Base-by-base conservation (phyloP, 495 filamentous ascomycete genomes). In the Podospora pseudoanserina region DNA sequence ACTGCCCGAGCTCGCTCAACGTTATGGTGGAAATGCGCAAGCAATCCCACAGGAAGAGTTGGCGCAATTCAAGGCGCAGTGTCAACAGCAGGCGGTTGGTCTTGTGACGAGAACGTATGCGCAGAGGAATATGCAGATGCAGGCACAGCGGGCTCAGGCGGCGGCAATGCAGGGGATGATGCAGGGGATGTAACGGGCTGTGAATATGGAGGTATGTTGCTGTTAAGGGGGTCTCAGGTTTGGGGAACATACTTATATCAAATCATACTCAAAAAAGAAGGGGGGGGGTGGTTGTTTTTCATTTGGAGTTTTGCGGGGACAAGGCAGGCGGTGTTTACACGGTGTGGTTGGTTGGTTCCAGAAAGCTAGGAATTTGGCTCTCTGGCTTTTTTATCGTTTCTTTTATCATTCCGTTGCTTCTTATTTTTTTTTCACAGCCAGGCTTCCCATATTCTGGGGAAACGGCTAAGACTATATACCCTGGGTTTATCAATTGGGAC, bases 401-500 rank as follows among this genome's bases (percentile, higher is more conserved):
- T 23, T 23, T 34, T 53, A 26, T 44, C 27, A 18, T 27, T 32
- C 30, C 30, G 7, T 58, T 49, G 23, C 28, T 26, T 60, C n/a
- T 23, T 27, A 49, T 18, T 23, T 5, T 18, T 18, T 7, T 61
- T 32, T 28, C 15, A 13, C 39, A 49, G 39, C 39, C 39, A 11
- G 9, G 23, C 23, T 23, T 23, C 39, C 39, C 39, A 11, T 49
- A 13, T 11, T 49, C 18, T 5, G 5, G 39, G 39, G 39, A 11
- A 9, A 28, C 59, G 27, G 23, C 26, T 13, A 32, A 32, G 4
- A 61, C 26, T 13, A 61, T 61, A 61, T 61, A 61, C 59, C 59
- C 59, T 61, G 59, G 59, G 59, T 61, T 61, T 23, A 23, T 60
- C 18, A 18, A 61, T 61, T 61, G 11, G 30, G 26, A 16, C 16